A percentile compares a stretch with the other conserved stretches of the same genome.
Conservation (phyloP, 176 grass and related monocot genomes). For the Raddia distichophylla region DNA sequence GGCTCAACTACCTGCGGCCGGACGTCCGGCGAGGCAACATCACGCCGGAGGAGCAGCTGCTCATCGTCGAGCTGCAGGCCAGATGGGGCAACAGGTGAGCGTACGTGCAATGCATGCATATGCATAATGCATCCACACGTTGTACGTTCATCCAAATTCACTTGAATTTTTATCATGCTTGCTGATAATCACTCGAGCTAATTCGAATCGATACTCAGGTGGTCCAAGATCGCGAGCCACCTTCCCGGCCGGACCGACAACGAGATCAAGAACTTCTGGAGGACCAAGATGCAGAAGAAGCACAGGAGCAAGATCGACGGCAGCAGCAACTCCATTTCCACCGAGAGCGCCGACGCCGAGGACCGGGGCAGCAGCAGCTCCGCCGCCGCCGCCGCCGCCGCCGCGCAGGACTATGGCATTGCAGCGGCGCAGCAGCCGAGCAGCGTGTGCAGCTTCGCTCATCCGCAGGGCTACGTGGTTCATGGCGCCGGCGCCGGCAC, state of each 20-base stretch:
- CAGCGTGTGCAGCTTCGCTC: neutral
- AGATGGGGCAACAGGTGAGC: constrained; percentile 72
- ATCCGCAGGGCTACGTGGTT: neutral
- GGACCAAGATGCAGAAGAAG: constrained; percentile 67
- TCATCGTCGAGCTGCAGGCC: constrained; percentile 69
- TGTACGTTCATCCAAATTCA: neutral
- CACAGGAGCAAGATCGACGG: neutral
- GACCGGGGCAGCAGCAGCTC: constrained; percentile 6
- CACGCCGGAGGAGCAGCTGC: constrained; percentile 66
- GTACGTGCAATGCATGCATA: too few relatives aligned
- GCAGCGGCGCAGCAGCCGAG: neutral
- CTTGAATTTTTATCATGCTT: neutral
- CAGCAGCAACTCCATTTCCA: neutral
- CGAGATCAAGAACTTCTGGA: constrained; percentile 84
- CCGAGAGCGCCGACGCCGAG: neutral
- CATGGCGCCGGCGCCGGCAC: neutral
- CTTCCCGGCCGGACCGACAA: constrained; percentile 76
- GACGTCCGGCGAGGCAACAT: constrained; percentile 80
- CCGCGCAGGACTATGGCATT: constrained; percentile 10
- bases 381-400: neutral
- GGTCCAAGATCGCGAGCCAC: constrained; percentile 78
- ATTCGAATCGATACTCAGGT: constrained; percentile 30
- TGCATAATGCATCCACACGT: neutral
- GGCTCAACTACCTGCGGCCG: constrained; percentile 76
- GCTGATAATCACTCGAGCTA: neutral